These are phyloP conservation scores for Brassica cretica DNA, from an alignment of 345 rosid species.

Conservation along the genomic window DNA sequence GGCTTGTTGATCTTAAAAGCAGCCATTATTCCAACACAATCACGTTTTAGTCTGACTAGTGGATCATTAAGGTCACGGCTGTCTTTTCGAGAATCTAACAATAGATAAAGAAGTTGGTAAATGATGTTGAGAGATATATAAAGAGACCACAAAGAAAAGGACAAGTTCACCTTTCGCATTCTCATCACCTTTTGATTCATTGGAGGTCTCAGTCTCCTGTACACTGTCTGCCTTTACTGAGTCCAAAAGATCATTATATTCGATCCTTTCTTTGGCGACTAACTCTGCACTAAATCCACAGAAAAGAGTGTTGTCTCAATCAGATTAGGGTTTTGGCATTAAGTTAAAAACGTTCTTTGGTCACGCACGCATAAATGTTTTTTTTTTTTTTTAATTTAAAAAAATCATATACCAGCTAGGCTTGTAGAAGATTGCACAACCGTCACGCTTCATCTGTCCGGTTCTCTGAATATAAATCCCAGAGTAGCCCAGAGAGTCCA, in stretches of 20 bases:
- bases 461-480: slow-evolving; percentile 76
- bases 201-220: slow-evolving; percentile 35
- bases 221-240: slow-evolving; percentile 40
- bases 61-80: slow-evolving; percentile 72
- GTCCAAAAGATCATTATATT: slow-evolving; percentile 85
- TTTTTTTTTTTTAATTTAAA: not conserved
- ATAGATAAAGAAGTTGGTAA: slow-evolving; percentile 10
- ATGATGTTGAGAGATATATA: slow-evolving; percentile 30
- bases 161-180: slow-evolving; percentile 46
- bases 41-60: slow-evolving; percentile 69
- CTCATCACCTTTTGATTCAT: slow-evolving; percentile 40
- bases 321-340: slow-evolving; percentile 12
- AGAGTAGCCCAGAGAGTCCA: slow-evolving; percentile 69
- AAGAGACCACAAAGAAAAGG: slow-evolving; percentile 23
- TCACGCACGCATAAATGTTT: not conserved
- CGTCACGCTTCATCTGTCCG: slow-evolving; percentile 80
- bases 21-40: slow-evolving; percentile 92
- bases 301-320: slow-evolving; percentile 14
- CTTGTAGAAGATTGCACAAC: slow-evolving; percentile 87
- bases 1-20: slow-evolving; percentile 73
- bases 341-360: not conserved
- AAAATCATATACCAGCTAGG: slow-evolving; percentile 57
- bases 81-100: slow-evolving; percentile 41
- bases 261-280: slow-evolving; percentile 67
- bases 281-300: slow-evolving; percentile 73